Conservation (phyloP, 345 rosid species). For the Gossypioides kirkii region DNA sequence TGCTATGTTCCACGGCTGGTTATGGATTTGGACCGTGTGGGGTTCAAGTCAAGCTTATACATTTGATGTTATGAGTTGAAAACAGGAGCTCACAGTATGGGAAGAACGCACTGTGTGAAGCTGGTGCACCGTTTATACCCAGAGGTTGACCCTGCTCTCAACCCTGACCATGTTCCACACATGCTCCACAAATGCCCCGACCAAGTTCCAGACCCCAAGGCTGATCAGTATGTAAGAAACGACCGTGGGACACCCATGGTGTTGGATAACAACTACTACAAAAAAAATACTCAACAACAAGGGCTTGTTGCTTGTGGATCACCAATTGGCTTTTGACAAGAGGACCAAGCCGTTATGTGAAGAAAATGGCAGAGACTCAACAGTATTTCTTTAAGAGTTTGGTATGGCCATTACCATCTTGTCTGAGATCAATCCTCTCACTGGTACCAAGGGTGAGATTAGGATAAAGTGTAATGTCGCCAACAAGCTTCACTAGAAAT, state of each 20-base stretch:
- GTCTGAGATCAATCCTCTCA: constrained; percentile 90
- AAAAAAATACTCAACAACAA: constrained; percentile 85
- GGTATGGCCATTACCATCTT: constrained; percentile 71
- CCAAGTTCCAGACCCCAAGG: constrained; percentile 86
- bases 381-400: constrained; percentile 87
- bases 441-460: constrained; percentile 85
- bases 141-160: constrained; percentile 66
- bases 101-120: constrained; percentile 91
- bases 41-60: no score
- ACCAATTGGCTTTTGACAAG: constrained; percentile 78
- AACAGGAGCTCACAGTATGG: constrained; percentile 85
- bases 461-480: constrained; percentile 78
- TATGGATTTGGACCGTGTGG: no score
- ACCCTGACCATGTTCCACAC: constrained; percentile 81
- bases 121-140: constrained; percentile 90
- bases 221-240: constrained; percentile 92
- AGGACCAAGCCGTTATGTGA: constrained; percentile 78
- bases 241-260: constrained; percentile 93
- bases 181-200: constrained; percentile 96
- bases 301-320: constrained; percentile 82
- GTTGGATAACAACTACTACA: constrained; percentile 91
- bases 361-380: constrained; percentile 91
- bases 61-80: no score
- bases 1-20: no score
- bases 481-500: constrained; percentile 63